phyloP scores from a whole-genome alignment of 1,284 basidiomycete genomes.

The Cryptococcus sp. region DNA sequence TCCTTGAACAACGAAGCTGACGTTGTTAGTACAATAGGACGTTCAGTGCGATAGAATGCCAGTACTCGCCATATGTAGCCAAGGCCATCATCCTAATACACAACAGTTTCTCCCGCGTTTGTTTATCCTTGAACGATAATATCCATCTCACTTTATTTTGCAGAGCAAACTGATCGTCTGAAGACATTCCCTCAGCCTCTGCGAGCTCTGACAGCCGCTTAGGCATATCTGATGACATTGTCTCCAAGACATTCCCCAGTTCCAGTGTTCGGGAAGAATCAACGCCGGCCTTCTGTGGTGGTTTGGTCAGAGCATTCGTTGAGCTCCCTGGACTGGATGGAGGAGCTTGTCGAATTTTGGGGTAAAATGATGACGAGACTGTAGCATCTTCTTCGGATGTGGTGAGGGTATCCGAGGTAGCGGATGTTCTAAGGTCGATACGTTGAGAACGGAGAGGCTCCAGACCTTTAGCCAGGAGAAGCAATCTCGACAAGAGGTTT shows the following conservation, averaged over 20 bases:
- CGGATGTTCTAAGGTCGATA: conserved; percentile 11
- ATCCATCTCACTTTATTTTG: conserved; percentile 75
- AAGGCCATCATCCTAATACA: conserved; percentile 78
- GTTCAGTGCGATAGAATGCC: background rate
- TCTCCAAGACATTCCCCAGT: conserved; percentile 16
- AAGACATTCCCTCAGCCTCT: conserved; percentile 68
- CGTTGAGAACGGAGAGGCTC: conserved; percentile 40
- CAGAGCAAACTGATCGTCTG: conserved; percentile 82
- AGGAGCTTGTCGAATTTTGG: background rate
- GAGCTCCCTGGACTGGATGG: background rate
- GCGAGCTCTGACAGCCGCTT: conserved; percentile 70
- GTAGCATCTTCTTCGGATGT: conserved; percentile 7
- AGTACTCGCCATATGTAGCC: conserved; percentile 63
- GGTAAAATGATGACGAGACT: conserved; percentile 10
- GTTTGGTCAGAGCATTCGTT: background rate
- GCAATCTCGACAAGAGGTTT: background rate
- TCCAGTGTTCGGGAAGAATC: conserved; percentile 30
- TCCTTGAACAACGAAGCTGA: conserved; percentile 64
- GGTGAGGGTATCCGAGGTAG: conserved; percentile 6
- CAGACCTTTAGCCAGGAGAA: conserved; percentile 20
- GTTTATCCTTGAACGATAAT: conserved; percentile 60
- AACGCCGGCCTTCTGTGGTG: background rate
- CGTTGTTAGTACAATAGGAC: background rate
- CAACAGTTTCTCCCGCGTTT: conserved; percentile 73
- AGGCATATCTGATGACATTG: background rate